A percentile compares a stretch with the other conserved stretches of the same genome.
These are phyloP conservation scores for Phytophthora europaea DNA, from an alignment of 352 stramenopile genomes.

Conservation along the genomic window DNA sequence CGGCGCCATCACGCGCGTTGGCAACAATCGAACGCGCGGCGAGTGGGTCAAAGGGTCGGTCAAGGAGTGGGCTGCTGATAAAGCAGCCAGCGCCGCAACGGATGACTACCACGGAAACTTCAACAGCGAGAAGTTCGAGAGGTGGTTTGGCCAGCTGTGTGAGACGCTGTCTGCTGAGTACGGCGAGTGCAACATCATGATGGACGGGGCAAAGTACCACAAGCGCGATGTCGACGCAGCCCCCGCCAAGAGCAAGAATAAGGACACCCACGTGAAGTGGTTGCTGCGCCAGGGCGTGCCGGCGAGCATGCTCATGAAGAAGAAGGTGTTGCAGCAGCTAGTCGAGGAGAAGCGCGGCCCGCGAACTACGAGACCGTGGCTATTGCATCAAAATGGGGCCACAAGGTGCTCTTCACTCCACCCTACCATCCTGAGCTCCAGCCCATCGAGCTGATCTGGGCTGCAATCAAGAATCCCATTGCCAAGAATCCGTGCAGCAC, in stretches of 20 bases:
- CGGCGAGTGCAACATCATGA: neutral
- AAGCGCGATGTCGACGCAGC: neutral
- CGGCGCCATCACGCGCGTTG: neutral
- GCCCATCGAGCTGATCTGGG: neutral
- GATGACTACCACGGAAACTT: neutral
- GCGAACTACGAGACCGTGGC: neutral
- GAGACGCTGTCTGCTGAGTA: neutral
- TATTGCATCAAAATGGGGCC: neutral
- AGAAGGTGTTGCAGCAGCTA: neutral
- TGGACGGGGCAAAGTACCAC: neutral
- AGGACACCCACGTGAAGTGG: neutral
- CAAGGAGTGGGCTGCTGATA: neutral
- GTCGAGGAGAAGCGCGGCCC: neutral
- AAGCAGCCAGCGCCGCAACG: neutral
- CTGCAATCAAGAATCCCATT: neutral
- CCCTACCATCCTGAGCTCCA: neutral
- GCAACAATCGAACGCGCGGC: neutral
- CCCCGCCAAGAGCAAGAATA: neutral
- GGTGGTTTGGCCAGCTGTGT: neutral
- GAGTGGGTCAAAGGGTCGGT: neutral
- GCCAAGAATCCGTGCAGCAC: neutral
- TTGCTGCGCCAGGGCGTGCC: neutral
- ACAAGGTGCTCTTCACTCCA: neutral
- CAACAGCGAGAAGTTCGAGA: neutral
- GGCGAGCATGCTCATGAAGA: neutral